A percentile compares a stretch with the other conserved stretches of the same genome.
phyloP scores from a whole-genome alignment of 2,329 filamentous ascomycete genomes.

The Hymenoscyphus albidus region DNA sequence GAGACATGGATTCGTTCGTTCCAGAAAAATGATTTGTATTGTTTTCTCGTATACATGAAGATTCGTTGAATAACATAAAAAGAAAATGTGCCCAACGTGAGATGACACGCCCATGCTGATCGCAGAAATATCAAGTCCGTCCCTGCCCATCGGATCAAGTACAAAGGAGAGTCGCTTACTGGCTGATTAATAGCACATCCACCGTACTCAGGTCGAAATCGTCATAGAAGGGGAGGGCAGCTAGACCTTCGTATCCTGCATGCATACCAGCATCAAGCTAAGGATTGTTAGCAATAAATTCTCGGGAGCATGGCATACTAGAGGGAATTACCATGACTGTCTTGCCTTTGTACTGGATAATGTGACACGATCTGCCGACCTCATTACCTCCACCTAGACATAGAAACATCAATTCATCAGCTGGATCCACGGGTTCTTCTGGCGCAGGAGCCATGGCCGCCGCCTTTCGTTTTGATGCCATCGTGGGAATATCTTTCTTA shows the following conservation, averaged over 20 bases:
- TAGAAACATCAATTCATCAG: constrained; percentile 91
- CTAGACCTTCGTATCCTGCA: constrained; percentile 90
- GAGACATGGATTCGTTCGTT: constrained; percentile 32
- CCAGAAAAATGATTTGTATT: constrained; percentile 41
- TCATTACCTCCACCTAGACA: constrained; percentile 95
- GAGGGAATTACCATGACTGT: constrained; percentile 79
- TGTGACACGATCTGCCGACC: constrained; percentile 94
- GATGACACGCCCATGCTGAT: background rate
- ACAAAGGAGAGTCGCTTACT: constrained; percentile 65
- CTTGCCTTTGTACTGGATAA: constrained; percentile 98
- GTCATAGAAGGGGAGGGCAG: constrained; percentile 93
- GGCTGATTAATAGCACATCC: constrained; percentile 94
- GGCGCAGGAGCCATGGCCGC: constrained; percentile 64
- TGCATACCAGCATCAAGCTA: constrained; percentile 94
- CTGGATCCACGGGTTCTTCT: constrained; percentile 86
- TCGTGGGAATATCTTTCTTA: constrained; percentile 38
- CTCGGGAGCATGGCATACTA: background rate
- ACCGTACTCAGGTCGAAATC: constrained; percentile 97
- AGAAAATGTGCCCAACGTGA: constrained; percentile 1
- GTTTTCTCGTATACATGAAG: constrained; percentile 40
- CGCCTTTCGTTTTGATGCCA: constrained; percentile 93
- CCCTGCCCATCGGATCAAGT: constrained; percentile 5
- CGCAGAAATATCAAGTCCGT: constrained; percentile 1
- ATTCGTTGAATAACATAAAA: background rate
- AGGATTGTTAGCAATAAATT: background rate